phyloP scores from a whole-genome alignment of 2,329 filamentous ascomycete genomes.

The Acrodontium crateriforme region DNA sequence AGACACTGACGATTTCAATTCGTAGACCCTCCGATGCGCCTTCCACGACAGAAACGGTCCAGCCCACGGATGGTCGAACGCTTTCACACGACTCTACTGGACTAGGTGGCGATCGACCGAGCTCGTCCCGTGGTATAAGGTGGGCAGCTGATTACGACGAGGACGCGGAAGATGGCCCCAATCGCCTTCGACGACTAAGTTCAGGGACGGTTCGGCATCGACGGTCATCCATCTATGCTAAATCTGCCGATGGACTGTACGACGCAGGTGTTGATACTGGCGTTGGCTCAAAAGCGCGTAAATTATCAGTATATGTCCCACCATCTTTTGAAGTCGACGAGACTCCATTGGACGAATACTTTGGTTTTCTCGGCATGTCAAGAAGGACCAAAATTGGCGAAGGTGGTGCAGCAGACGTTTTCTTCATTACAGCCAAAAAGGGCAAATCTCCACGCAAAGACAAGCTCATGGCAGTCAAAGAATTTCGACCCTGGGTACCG shows the following conservation, averaged over 20 bases:
- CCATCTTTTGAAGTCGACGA: conserved; percentile 19
- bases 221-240: conserved; percentile 19
- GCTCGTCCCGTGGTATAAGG: too few species aligned
- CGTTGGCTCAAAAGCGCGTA: conserved; percentile 22
- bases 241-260: conserved; percentile 14
- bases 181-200: conserved; percentile 15
- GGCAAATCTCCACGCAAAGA: conserved; percentile 28
- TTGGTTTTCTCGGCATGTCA: conserved; percentile 54
- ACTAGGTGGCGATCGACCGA: too few species aligned
- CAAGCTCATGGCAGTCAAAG: conserved; percentile 72
- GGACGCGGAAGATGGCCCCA: too few species aligned
- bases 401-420: conserved; percentile 71
- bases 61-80: too few species aligned
- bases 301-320: conserved; percentile 18
- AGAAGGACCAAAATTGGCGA: conserved; percentile 66
- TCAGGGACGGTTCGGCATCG: conserved; percentile 15
- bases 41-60: too few species aligned
- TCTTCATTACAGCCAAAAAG: conserved; percentile 61
- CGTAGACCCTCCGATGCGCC: too few species aligned
- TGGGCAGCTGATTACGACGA: too few species aligned
- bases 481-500: conserved; percentile 61
- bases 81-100: too few species aligned
- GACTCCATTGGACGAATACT: conserved; percentile 30
- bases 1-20: too few species aligned
- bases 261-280: conserved; percentile 18